Percentiles rank a stretch among this genome's conserved stretches.
Conservation (phyloP, 805 yeast species). For the Ogataea neopini region DNA sequence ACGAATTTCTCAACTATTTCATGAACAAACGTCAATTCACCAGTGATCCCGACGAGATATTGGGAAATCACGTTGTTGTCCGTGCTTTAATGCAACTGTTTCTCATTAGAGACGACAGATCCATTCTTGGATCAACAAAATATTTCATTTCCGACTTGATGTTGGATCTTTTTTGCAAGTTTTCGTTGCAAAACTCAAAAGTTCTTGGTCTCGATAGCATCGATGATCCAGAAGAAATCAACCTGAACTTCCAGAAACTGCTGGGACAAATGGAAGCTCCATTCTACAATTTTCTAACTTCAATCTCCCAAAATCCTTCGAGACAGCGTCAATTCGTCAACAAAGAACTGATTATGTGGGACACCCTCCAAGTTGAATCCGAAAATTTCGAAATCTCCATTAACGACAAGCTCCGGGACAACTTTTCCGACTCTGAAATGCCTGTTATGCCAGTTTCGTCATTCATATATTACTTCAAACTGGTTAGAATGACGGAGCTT, state of each 20-base stretch:
- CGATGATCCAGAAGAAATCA: slow-evolving; percentile 20
- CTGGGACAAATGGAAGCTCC: slow-evolving; percentile 50
- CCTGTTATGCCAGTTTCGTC: slow-evolving; percentile 68
- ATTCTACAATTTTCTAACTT: slow-evolving; percentile 44
- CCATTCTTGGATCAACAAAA: slow-evolving; percentile 50
- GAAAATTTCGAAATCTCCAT: slow-evolving; percentile 61
- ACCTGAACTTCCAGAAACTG: slow-evolving; percentile 30
- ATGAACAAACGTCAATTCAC: slow-evolving; percentile 30
- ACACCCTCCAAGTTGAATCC: slow-evolving; percentile 73
- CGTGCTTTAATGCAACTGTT: slow-evolving; percentile 65
- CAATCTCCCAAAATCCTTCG: slow-evolving; percentile 66
- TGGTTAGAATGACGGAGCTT: slow-evolving; percentile 71
- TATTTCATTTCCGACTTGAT: slow-evolving; percentile 40
- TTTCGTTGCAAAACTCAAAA: slow-evolving; percentile 29
- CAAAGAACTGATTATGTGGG: slow-evolving; percentile 62
- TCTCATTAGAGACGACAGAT: slow-evolving; percentile 60
- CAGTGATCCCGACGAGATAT: slow-evolving; percentile 30
- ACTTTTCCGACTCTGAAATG: slow-evolving; percentile 36
- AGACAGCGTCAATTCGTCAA: slow-evolving; percentile 78
- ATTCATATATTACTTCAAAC: slow-evolving; percentile 66
- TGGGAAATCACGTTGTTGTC: slow-evolving; percentile 49
- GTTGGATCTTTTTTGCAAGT: slow-evolving; percentile 26
- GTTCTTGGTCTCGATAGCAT: slow-evolving; percentile 13
- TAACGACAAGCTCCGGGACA: slow-evolving; percentile 28
- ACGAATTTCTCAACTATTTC: slow-evolving; percentile 27